Evolutionary conservation across 2,329 filamentous ascomycete species (phyloP).

Genomic region (Capronia coronata): DNA sequence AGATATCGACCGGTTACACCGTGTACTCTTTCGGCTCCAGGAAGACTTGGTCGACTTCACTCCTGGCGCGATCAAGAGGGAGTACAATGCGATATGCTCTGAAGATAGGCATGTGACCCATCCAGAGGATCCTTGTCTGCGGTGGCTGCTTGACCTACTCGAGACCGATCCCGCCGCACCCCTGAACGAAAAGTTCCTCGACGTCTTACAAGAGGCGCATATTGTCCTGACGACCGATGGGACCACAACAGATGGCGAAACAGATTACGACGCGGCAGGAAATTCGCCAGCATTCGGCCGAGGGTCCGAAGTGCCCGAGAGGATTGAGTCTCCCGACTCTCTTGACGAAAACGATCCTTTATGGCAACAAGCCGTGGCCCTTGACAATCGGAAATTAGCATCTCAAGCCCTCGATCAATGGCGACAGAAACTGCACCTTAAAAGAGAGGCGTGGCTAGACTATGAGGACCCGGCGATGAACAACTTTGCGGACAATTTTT

Average conservation of each 20-base stretch:
- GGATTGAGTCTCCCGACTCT: constrained; percentile 6
- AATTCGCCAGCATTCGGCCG: neutral
- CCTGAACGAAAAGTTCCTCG: constrained; percentile 20
- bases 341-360: constrained; percentile 16
- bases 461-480: constrained; percentile 15
- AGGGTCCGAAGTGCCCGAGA: neutral
- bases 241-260: constrained; percentile 12
- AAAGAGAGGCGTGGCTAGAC: constrained; percentile 11
- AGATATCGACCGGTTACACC: constrained; percentile 19
- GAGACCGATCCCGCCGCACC: constrained; percentile 7
- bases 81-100: constrained; percentile 7
- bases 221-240: constrained; percentile 17
- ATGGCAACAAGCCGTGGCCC: constrained; percentile 19
- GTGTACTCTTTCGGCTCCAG: constrained; percentile 13
- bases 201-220: constrained; percentile 18
- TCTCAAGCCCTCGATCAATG: constrained; percentile 19
- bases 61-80: constrained; percentile 2
- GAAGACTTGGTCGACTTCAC: constrained; percentile 7
- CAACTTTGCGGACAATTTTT: constrained; percentile 12
- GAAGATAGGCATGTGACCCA: constrained; percentile 3
- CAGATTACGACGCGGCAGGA: constrained; percentile 3
- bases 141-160: constrained; percentile 14
- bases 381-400: constrained; percentile 19
- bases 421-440: constrained; percentile 8
- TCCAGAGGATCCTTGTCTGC: constrained; percentile 10